phyloP scores from a whole-genome alignment of 768 basidiomycete genomes.

The Russula dissimulans region DNA sequence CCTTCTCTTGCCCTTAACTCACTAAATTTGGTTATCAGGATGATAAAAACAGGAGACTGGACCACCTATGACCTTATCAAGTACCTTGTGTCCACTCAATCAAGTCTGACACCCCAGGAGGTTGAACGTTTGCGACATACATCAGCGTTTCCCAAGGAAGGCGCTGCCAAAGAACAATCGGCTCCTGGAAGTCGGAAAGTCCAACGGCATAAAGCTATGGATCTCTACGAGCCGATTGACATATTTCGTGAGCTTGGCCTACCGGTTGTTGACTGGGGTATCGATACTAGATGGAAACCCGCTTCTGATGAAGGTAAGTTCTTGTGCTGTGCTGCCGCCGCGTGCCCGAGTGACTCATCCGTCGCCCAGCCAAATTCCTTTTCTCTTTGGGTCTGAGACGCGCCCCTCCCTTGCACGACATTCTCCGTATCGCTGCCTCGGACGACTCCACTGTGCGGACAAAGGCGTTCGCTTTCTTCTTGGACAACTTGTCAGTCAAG shows the following conservation, averaged over 20 bases:
- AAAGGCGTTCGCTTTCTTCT: slow-evolving; percentile 69
- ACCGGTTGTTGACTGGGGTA: slow-evolving; percentile 85
- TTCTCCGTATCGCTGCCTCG: slow-evolving; percentile 63
- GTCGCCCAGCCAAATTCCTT: slow-evolving; percentile 61
- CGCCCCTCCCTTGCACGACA: slow-evolving; percentile 53
- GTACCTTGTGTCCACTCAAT: slow-evolving; percentile 78
- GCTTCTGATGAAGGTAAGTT: slow-evolving; percentile 77
- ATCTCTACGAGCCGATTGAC: slow-evolving; percentile 80
- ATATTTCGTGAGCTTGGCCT: slow-evolving; percentile 62
- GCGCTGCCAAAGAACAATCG: slow-evolving; percentile 18
- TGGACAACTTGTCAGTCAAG: slow-evolving; percentile 57
- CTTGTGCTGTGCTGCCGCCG: not conserved
- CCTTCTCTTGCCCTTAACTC: not conserved
- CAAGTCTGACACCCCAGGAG: slow-evolving; percentile 50
- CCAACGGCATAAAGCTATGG: slow-evolving; percentile 49
- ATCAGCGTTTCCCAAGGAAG: slow-evolving; percentile 65
- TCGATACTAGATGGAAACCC: slow-evolving; percentile 64
- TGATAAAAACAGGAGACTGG: slow-evolving; percentile 89
- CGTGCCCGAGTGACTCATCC: not conserved
- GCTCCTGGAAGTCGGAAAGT: slow-evolving; percentile 27
- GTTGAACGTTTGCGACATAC: slow-evolving; percentile 49
- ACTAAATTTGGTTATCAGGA: slow-evolving; percentile 34
- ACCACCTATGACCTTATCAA: slow-evolving; percentile 74
- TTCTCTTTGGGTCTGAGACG: slow-evolving; percentile 61
- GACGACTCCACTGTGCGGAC: slow-evolving; percentile 40